Base-by-base conservation (phyloP, 768 basidiomycete species). In the Amanita polypyramis region DNA sequence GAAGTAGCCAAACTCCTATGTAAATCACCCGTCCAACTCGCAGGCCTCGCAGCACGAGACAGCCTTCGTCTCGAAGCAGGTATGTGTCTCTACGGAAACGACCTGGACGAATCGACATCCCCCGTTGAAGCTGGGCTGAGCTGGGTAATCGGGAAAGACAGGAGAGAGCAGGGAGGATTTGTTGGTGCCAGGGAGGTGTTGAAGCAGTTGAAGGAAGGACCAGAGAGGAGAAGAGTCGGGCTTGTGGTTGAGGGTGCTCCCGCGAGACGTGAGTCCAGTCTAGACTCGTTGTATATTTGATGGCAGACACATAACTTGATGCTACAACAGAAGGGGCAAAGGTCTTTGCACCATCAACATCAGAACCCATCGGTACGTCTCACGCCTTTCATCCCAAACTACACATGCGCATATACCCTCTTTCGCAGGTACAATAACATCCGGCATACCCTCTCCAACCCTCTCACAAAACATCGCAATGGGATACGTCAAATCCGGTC, bases 31-130 rank as follows among this genome's bases (percentile, higher is more conserved):
- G 87, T 96, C 2, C 81, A 88, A 61, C 73, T 96, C 4, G 82
- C 86, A 0, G 95, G 96, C 11, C 77, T 99, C 3, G 95, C 90
- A 21, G 90, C 94, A 3, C 76, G 96, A 32, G 96, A 98, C 61
- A 90, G 85, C 53, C 68, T 99, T n/a, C 79, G 95, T 19, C 70
- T 98, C 35, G 96, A 98, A 65, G 95, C 95, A 0, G 95, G 95
- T 9, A 84, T 98, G 81, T 98, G 95, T 63, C 70, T 99, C 27
- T 96, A 98, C 59, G 96, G 96, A 0, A 82, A 90, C 55, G 95
- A 98, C 57, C 68, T 98, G 12, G 85, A 94, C 61, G 94, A 98
- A 64, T 69, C 70, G 37, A 89, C 84, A 2, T 80, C 79, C 0
- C 90, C 92, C 0, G 79, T 96, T 2, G 95, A 98, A 65, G 96